These are phyloP conservation scores for Aspergillus asperescens DNA, from an alignment of 495 filamentous ascomycete genomes.

Conservation along the genomic window DNA sequence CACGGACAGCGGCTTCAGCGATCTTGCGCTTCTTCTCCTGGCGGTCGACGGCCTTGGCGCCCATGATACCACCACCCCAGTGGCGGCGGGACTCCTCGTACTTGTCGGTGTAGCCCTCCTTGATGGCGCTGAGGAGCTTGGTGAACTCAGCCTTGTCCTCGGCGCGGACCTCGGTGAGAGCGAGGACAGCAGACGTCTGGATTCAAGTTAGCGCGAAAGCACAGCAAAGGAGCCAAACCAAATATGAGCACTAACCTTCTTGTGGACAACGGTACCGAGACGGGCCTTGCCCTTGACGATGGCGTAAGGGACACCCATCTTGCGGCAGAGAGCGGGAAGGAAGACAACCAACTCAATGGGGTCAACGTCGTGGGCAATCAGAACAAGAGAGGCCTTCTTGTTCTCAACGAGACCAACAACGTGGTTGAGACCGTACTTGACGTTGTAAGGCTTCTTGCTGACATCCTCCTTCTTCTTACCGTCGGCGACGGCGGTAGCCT, in stretches of 20 bases:
- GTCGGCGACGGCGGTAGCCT: conserved; percentile 93
- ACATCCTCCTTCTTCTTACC: conserved; percentile 99
- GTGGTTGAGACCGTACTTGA: conserved; percentile 99
- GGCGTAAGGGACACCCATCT: conserved; percentile 99
- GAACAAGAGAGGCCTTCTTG: conserved; percentile 97
- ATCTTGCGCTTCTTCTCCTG: conserved; percentile 97
- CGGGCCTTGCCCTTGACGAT: conserved; percentile 99
- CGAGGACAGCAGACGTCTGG: conserved; percentile 91
- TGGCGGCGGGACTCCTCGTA: conserved; percentile 86
- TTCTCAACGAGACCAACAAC: conserved; percentile 99
- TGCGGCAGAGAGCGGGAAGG: conserved; percentile 97
- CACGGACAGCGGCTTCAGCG: conserved; percentile 87
- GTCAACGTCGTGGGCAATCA: conserved; percentile 99
- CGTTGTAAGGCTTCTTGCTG: conserved; percentile 98
- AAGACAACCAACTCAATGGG: conserved; percentile 99
- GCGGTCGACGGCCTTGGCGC: conserved; percentile 87
- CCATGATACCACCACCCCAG: conserved; percentile 99
- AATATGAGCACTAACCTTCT: conserved; percentile 65
- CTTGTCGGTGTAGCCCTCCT: conserved; percentile 97
- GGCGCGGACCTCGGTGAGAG: conserved; percentile 88
- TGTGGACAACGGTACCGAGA: conserved; percentile 98
- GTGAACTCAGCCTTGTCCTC: conserved; percentile 97
- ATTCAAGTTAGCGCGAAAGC: neutral
- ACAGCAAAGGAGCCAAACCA: neutral
- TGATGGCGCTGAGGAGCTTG: conserved; percentile 93